These are phyloP conservation scores for Colletotrichum simmondsii DNA, from an alignment of 2,329 filamentous ascomycete genomes.

Conservation along the genomic window DNA sequence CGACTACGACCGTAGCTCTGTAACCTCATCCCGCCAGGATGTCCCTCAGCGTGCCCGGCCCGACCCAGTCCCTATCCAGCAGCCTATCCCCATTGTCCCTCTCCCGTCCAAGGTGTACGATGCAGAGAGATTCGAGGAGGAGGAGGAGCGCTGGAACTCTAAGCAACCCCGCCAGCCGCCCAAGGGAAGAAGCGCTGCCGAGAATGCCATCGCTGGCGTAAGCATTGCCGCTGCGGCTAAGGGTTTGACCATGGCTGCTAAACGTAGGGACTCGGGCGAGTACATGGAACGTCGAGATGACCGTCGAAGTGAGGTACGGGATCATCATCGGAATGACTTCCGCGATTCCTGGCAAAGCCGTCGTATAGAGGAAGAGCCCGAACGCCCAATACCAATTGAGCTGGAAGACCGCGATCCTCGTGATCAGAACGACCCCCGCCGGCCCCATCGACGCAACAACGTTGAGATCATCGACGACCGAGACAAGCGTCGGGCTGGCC, in stretches of 20 bases:
- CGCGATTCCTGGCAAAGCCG: slow-evolving; percentile 41
- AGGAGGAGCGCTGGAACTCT: slow-evolving; percentile 46
- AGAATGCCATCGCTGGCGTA: slow-evolving; percentile 58
- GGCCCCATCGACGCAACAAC: slow-evolving; percentile 37
- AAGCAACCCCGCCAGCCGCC: slow-evolving; percentile 44
- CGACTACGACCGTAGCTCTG: slow-evolving; percentile 65
- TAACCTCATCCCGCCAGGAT: slow-evolving; percentile 54
- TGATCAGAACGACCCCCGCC: slow-evolving; percentile 40
- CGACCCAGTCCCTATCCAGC: slow-evolving; percentile 78
- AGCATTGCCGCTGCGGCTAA: slow-evolving; percentile 61
- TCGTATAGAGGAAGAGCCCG: slow-evolving; percentile 41
- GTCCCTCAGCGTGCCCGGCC: slow-evolving; percentile 58
- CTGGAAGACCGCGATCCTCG: slow-evolving; percentile 43
- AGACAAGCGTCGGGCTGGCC: slow-evolving; percentile 38
- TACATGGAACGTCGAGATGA: slow-evolving; percentile 39
- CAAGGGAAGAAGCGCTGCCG: slow-evolving; percentile 53
- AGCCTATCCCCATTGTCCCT: slow-evolving; percentile 82
- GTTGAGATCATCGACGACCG: slow-evolving; percentile 36
- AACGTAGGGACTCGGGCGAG: slow-evolving; percentile 42
- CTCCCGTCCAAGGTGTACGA: slow-evolving; percentile 77
- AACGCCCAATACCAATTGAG: slow-evolving; percentile 31
- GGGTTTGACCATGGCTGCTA: slow-evolving; percentile 57
- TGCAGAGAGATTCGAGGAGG: slow-evolving; percentile 51
- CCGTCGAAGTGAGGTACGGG: slow-evolving; percentile 9
- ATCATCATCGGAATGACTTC: slow-evolving; percentile 23